Evolutionary conservation across 192 early-diverging fungal genomes (phyloP).

Genomic region (Mortierella hygrophila): DNA sequence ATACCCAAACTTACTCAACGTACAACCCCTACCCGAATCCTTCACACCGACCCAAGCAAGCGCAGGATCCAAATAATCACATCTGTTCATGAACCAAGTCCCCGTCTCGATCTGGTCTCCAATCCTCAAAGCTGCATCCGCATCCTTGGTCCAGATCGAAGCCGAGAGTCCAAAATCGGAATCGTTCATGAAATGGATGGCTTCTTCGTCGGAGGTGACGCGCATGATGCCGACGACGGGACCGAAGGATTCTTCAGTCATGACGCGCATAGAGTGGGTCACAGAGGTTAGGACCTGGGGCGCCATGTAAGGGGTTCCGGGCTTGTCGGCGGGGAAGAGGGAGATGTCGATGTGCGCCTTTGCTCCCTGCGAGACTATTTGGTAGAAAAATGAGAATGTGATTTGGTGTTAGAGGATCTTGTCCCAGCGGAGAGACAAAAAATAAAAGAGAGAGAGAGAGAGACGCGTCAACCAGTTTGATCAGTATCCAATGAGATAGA

Average conservation of each 20-base stretch:
- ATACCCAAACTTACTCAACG: slow-evolving; percentile 79
- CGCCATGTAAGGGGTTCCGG: slow-evolving; percentile 74
- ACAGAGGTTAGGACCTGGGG: slow-evolving; percentile 85
- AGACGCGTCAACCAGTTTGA: neutral
- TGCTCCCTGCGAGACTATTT: slow-evolving; percentile 74
- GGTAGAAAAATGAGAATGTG: too few relatives aligned
- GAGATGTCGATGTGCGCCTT: slow-evolving; percentile 69
- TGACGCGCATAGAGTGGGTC: slow-evolving; percentile 78
- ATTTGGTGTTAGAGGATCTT: neutral
- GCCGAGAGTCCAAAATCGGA: slow-evolving; percentile 83
- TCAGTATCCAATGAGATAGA: neutral
- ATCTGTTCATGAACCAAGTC: slow-evolving; percentile 89
- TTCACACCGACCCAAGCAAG: slow-evolving; percentile 86
- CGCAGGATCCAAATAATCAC: slow-evolving; percentile 87
- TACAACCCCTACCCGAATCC: slow-evolving; percentile 78
- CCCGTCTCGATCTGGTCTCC: slow-evolving; percentile 79
- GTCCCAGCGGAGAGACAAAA: neutral
- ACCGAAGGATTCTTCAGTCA: slow-evolving; percentile 90
- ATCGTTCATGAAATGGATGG: slow-evolving; percentile 85
- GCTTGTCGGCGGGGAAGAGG: slow-evolving; percentile 70
- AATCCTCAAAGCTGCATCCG: slow-evolving; percentile 69
- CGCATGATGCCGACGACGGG: slow-evolving; percentile 85
- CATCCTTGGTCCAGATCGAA: slow-evolving; percentile 81
- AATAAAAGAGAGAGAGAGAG: neutral
- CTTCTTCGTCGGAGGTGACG: slow-evolving; percentile 80